Evolutionary conservation across 306 rosid species (phyloP), one percentile per base, ranked within the genome.

Genomic region (Vigna angularis): DNA sequence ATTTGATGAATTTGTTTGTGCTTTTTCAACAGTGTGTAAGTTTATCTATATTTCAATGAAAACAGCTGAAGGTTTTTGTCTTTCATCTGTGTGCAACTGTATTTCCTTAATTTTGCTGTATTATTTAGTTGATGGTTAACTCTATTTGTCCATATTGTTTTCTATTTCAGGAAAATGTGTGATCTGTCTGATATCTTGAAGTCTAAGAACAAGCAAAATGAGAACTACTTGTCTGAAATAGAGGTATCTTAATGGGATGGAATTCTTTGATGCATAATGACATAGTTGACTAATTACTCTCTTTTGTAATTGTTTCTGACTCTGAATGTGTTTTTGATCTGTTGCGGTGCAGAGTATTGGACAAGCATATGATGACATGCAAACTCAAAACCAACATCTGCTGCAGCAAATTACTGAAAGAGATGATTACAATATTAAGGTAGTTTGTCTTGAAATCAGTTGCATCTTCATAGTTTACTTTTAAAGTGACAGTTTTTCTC

Each of bases 401-500:
- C 70, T 96, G 85, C 99, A 88, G 87, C 99, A 96, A 79, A 93
- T 93, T 75, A 93, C 99, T 12, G 99, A 96, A 88, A 88, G 98
- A 70, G 99, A 93, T 83, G 99, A 96, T 84, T 96, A 93, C 75
- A 96, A 96, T 84, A 93, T 96, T 74, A 96, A 93, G 99, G 99
- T 96, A 84, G 76, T 77, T 62, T 42, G 52, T 78, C 47, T 68
- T 80, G 36, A 50, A 65, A 59, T 49, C 56, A 50, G 9, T 71
- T 59, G n/a, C 61, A 56, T 66, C 4, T 63, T 49, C 13, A 30
- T 77, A 22, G 58, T 72, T 67, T 34, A 55, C 9, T 64, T 58
- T 22, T 15, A 85, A 66, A 65, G 38, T 53, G 1, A 32, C 67
- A 66, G 49, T 72, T 56, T 32, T 32, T 32, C 6, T 32, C 6